Conservation (phyloP, 1,139 yeast species). For the Yamadazyma blattariae region DNA sequence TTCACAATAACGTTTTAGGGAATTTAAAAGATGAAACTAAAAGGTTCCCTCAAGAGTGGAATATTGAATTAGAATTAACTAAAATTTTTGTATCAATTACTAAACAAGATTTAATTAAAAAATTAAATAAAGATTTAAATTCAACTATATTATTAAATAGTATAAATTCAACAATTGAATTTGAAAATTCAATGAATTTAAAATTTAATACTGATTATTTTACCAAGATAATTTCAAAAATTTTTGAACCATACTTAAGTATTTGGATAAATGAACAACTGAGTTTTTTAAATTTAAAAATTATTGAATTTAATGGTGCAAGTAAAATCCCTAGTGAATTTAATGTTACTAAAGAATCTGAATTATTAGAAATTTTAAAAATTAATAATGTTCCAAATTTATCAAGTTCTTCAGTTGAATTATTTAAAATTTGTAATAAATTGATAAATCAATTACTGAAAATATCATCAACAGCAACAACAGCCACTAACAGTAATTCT, state of each 20-base stretch:
- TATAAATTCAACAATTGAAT: slow-evolving; percentile 49
- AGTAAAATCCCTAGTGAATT: slow-evolving; percentile 43
- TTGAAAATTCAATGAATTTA: slow-evolving; percentile 69
- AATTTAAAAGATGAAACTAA: slow-evolving; percentile 52
- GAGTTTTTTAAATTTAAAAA: slow-evolving; percentile 53
- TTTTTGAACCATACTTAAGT: slow-evolving; percentile 80
- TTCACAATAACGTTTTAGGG: slow-evolving; percentile 60
- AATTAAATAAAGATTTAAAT: slow-evolving; percentile 19
- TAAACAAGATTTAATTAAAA: slow-evolving; percentile 52
- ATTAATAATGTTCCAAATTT: slow-evolving; percentile 55
- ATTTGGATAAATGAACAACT: slow-evolving; percentile 92
- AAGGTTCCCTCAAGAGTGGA: slow-evolving; percentile 70
- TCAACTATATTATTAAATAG: slow-evolving; percentile 57
- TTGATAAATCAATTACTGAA: slow-evolving; percentile 73
- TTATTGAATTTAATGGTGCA: slow-evolving; percentile 56
- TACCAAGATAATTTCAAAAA: slow-evolving; percentile 59
- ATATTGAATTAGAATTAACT: slow-evolving; percentile 59
- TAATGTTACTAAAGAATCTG: slow-evolving; percentile 20
- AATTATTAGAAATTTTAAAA: slow-evolving; percentile 32
- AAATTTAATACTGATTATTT: slow-evolving; percentile 46
- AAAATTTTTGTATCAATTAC: slow-evolving; percentile 68
- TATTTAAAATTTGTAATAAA: slow-evolving; percentile 74
- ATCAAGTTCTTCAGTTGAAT: slow-evolving; percentile 80
- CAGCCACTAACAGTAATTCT: slow-evolving; percentile 16
- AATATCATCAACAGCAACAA: slow-evolving; percentile 46